These are phyloP conservation scores for Sapria himalayana DNA, from an alignment of 345 rosid genomes.

Conservation along the genomic window DNA sequence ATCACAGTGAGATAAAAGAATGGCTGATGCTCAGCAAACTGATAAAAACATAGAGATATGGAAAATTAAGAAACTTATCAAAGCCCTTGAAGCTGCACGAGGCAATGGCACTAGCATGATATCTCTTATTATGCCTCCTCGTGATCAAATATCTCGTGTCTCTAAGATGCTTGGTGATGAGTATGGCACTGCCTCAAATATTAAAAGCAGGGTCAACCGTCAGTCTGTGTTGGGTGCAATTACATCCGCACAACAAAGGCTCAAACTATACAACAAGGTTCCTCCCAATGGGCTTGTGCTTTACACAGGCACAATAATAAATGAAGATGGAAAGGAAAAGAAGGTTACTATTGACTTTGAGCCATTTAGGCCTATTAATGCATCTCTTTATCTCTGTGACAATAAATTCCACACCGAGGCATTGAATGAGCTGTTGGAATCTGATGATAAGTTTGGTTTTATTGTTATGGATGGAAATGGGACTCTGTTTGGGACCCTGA, in stretches of 20 bases:
- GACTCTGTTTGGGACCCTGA: constrained; percentile 68
- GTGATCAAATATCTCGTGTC: constrained; percentile 79
- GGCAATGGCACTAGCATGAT: constrained; percentile 95
- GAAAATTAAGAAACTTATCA: constrained; percentile 83
- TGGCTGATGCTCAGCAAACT: constrained; percentile 35
- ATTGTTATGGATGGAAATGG: constrained; percentile 94
- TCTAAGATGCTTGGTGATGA: constrained; percentile 94
- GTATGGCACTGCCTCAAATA: constrained; percentile 85
- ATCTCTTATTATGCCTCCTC: constrained; percentile 92
- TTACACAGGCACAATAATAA: constrained; percentile 65
- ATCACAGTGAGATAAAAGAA: too few species aligned
- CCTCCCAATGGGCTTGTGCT: constrained; percentile 85
- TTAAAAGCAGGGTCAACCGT: constrained; percentile 79
- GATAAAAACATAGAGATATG: constrained; percentile 89
- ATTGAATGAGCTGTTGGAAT: constrained; percentile 61
- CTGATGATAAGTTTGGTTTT: constrained; percentile 84
- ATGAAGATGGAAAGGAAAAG: constrained; percentile 83
- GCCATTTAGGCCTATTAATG: constrained; percentile 83
- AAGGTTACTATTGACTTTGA: constrained; percentile 83
- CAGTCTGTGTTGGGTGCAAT: constrained; percentile 85
- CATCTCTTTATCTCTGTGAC: constrained; percentile 72
- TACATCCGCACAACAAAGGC: constrained; percentile 85
- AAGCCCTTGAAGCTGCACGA: constrained; percentile 74
- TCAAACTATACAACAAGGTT: constrained; percentile 75
- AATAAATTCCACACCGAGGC: constrained; percentile 86